Conservation (phyloP, 805 yeast species). For the Candida coleopterorum region DNA sequence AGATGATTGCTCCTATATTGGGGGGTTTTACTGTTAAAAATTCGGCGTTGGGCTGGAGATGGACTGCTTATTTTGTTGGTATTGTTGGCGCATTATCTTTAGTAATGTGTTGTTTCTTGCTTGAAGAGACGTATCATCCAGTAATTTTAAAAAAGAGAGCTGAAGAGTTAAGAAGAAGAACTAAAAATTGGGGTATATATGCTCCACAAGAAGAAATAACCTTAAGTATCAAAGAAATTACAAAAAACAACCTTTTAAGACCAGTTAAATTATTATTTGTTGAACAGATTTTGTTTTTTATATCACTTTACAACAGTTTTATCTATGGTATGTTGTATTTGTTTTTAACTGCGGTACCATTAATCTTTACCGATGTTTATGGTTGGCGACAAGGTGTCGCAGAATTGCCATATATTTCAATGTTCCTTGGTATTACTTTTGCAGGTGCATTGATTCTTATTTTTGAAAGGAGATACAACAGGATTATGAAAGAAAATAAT, state of each 20-base stretch:
- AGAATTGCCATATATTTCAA: slow-evolving; percentile 74
- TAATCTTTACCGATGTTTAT: slow-evolving; percentile 52
- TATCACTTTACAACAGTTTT: slow-evolving; percentile 45
- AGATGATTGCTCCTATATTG: slow-evolving; percentile 67
- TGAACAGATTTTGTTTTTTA: slow-evolving; percentile 39
- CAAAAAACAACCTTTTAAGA: slow-evolving; percentile 30
- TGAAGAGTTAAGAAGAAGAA: slow-evolving; percentile 33
- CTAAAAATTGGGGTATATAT: slow-evolving; percentile 36
- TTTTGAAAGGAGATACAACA: slow-evolving; percentile 51
- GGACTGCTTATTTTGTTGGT: slow-evolving; percentile 51
- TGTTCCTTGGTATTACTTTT: slow-evolving; percentile 62
- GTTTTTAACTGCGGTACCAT: slow-evolving; percentile 40
- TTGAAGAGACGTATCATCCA: slow-evolving; percentile 40
- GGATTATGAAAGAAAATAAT: slow-evolving; percentile 45
- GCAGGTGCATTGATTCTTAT: slow-evolving; percentile 53
- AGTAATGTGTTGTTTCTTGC: slow-evolving; percentile 22
- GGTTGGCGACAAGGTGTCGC: slow-evolving; percentile 56
- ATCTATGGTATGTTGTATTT: slow-evolving; percentile 46
- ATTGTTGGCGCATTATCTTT: slow-evolving; percentile 31
- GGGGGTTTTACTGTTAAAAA: slow-evolving; percentile 38
- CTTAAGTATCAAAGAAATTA: slow-evolving; percentile 28
- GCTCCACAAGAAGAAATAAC: slow-evolving; percentile 36
- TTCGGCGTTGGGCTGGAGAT: slow-evolving; percentile 48
- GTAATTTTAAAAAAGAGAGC: slow-evolving; percentile 29
- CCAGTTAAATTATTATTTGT: slow-evolving; percentile 36